Conservation (phyloP, 2,329 filamentous ascomycete species). For the Gaeumannomyces tritici region DNA sequence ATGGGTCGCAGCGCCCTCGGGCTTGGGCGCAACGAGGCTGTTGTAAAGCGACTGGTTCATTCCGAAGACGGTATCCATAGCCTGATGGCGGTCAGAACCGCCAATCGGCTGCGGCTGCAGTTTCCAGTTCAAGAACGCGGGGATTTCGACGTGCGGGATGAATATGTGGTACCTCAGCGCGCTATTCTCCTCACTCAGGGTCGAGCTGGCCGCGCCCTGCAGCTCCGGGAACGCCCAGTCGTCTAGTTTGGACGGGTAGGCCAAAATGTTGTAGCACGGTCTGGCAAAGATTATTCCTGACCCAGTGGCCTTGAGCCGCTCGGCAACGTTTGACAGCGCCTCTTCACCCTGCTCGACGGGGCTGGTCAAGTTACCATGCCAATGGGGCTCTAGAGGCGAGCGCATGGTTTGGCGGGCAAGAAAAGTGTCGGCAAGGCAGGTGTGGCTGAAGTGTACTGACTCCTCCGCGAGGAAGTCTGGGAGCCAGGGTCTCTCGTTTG, state of each 20-base stretch:
- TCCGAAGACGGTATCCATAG: slow-evolving; percentile 16
- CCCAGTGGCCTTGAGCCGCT: slow-evolving; percentile 23
- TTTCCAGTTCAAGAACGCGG: slow-evolving; percentile 8
- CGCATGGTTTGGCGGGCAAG: slow-evolving; percentile 6
- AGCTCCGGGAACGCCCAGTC: slow-evolving; percentile 17
- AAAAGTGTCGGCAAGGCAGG: slow-evolving; percentile 17
- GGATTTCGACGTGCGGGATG: slow-evolving; percentile 14
- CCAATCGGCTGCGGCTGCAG: not conserved
- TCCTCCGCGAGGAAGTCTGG: slow-evolving; percentile 13
- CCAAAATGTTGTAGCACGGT: slow-evolving; percentile 24
- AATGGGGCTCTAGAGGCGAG: slow-evolving; percentile 8
- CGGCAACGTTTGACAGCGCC: slow-evolving; percentile 18
- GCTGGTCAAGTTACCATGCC: slow-evolving; percentile 14
- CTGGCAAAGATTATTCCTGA: slow-evolving; percentile 24
- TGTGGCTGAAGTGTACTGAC: slow-evolving; percentile 18
- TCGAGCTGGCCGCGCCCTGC: not conserved
- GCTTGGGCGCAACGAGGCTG: slow-evolving; percentile 1
- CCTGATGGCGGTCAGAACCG: slow-evolving; percentile 6
- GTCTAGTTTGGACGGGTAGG: slow-evolving; percentile 26
- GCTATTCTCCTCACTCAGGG: not conserved
- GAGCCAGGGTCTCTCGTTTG: slow-evolving; percentile 13
- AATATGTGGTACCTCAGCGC: slow-evolving; percentile 29
- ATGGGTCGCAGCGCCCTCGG: slow-evolving; percentile 9
- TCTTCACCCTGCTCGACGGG: slow-evolving; percentile 4
- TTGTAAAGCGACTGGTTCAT: slow-evolving; percentile 21